Evolutionary conservation across 805 yeast species (phyloP).

Genomic region (Pichia phayaonensis): DNA sequence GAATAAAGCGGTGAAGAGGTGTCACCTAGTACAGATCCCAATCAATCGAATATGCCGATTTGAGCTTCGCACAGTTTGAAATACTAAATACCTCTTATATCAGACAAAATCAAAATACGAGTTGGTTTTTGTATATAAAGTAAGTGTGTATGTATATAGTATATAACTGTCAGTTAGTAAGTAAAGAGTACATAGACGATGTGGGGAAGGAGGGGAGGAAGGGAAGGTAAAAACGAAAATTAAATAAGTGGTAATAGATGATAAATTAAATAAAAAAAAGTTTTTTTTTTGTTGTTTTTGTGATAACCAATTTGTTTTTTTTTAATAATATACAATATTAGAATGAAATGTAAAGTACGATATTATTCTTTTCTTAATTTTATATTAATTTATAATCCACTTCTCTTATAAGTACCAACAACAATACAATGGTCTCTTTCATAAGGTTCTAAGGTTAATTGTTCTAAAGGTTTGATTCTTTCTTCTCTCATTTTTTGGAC

Average conservation of each 20-base stretch:
- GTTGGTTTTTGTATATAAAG: not conserved
- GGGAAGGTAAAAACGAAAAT: not conserved
- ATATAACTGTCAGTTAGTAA: not conserved
- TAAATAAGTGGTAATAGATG: not conserved
- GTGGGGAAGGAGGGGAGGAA: not conserved
- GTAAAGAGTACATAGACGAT: not conserved
- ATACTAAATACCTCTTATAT: too few species aligned
- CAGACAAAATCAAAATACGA: not conserved
- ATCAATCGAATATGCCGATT: not conserved
- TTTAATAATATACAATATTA: not conserved
- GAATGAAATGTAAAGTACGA: not conserved
- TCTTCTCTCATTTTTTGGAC: constrained; percentile 98
- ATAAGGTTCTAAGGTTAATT: constrained; percentile 97
- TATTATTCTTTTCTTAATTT: not conserved
- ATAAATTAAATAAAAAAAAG: not conserved
- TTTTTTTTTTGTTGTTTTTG: not conserved
- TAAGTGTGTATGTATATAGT: not conserved
- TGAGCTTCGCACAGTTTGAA: not conserved
- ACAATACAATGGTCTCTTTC: constrained; percentile 99
- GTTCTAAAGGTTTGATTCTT: constrained; percentile 97
- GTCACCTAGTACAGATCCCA: too few species aligned
- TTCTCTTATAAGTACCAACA: constrained; percentile 92
- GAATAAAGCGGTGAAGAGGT: too few species aligned
- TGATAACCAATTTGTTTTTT: not conserved
- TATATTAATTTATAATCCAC: constrained; percentile 46